These are phyloP conservation scores for Boletellus ananas DNA, from an alignment of 768 basidiomycete genomes.

Conservation along the genomic window DNA sequence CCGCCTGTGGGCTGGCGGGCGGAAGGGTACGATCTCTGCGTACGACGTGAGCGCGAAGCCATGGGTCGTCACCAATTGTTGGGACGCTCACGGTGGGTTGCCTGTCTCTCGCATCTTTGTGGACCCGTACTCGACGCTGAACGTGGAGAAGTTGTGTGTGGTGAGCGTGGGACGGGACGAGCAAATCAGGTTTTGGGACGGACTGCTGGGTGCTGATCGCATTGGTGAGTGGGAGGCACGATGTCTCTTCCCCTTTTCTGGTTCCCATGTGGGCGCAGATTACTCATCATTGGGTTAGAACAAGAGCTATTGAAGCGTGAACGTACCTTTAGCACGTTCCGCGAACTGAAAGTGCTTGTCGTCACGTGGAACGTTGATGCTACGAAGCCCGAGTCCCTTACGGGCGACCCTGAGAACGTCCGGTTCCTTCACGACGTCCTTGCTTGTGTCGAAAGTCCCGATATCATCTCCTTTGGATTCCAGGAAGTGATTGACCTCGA, in stretches of 20 bases:
- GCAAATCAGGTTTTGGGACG: slow-evolving; percentile 82
- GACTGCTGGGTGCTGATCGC: slow-evolving; percentile 79
- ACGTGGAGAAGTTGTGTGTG: slow-evolving; percentile 63
- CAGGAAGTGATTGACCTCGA: slow-evolving; percentile 98
- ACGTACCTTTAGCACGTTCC: slow-evolving; percentile 72
- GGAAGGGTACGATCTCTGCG: slow-evolving; percentile 77
- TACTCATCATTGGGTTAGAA: slow-evolving; percentile 42
- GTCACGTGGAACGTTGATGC: slow-evolving; percentile 95
- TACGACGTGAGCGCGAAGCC: slow-evolving; percentile 73
- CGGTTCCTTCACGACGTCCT: slow-evolving; percentile 80
- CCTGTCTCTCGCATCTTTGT: slow-evolving; percentile 64
- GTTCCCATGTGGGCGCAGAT: neutral
- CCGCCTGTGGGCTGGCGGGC: slow-evolving; percentile 80
- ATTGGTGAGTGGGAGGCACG: slow-evolving; percentile 56
- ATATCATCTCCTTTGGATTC: slow-evolving; percentile 91
- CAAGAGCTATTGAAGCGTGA: slow-evolving; percentile 73
- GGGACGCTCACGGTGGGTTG: slow-evolving; percentile 73
- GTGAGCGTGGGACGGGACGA: slow-evolving; percentile 75
- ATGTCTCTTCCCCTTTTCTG: neutral
- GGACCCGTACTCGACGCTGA: slow-evolving; percentile 73
- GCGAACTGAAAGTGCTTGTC: slow-evolving; percentile 71
- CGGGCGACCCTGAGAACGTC: slow-evolving; percentile 63
- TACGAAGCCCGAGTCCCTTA: slow-evolving; percentile 72
- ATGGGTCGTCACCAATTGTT: slow-evolving; percentile 84
- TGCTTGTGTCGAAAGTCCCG: slow-evolving; percentile 67